Evolutionary conservation across 2,329 filamentous ascomycete genomes (phyloP), one percentile per base, ranked within the genome.

Genomic region (Penicillium sp.): DNA sequence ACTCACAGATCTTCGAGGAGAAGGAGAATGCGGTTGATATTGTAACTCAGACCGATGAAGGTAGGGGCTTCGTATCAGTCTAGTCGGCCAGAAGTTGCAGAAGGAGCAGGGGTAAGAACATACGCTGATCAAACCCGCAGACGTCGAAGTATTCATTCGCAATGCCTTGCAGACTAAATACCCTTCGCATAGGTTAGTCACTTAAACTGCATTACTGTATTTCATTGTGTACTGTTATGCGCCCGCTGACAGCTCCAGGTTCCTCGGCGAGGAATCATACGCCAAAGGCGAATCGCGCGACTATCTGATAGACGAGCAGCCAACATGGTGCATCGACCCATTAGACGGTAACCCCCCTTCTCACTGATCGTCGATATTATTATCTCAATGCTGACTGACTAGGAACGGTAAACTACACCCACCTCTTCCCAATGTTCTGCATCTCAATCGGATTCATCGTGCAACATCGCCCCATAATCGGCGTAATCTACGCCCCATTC

Each of bases 391-490:
- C 10, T 26, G 4, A 26, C 17, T 36, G 13, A 32, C 30, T 13
- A 79, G 78, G 80, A 36, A 91, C 89, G 3, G 87, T 91, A 53
- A 91, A 91, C 76, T 91, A 88, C 73, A 89, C 88, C 24, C 89
- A 91, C 68, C 79, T 90, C 5, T 90, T 90, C 65, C 87, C 87
- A 52, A 90, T 90, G 85, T 91, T 89, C 73, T 91, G 89, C 69
- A 85, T 91, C 36, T 89, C 86, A 29, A 90, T 91, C 63, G 88
- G 80, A 42, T 85, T 91, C 63, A 76, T 87, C 20, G 65, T 89
- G 48, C 70, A 80, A 15, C 78, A 80, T 6, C 70, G 76, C 23
- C 86, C 89, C 2, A 70, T 86, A 2, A 82, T 91, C 44, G 89
- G 89, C 17, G 81, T 90, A 39, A 86, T 91, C 63, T 84, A 88